Evolutionary conservation across 164 flowering plant species (phyloP).

Genomic region (Nymphaea thermarum): DNA sequence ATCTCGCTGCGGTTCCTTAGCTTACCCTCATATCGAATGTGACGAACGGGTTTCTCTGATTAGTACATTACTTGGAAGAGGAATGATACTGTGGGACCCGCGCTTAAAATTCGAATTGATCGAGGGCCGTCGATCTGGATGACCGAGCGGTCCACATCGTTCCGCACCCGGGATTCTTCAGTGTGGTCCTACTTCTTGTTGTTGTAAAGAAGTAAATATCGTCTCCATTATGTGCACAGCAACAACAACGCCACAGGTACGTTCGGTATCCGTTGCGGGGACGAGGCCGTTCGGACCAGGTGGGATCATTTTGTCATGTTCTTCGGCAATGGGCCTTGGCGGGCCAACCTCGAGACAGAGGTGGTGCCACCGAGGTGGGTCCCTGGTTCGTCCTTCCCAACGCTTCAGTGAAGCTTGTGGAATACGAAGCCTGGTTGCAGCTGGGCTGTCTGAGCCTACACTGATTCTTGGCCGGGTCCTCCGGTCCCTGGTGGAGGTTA

Average conservation of each 20-base stretch:
- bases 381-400: no score
- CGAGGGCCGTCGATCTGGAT: background rate
- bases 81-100: background rate
- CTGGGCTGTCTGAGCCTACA: no score
- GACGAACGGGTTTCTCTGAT: no score
- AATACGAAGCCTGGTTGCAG: no score
- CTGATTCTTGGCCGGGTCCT: no score
- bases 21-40: background rate
- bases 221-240: background rate
- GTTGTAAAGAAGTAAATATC: background rate
- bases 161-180: background rate
- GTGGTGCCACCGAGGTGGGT: no score
- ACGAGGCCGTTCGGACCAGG: no score
- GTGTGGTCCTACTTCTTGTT: background rate
- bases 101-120: background rate
- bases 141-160: background rate
- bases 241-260: background rate
- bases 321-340: background rate
- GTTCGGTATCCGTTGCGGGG: background rate
- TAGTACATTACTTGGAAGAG: no score
- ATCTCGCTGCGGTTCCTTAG: background rate
- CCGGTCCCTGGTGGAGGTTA: no score
- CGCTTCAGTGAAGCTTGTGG: no score
- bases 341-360: background rate
- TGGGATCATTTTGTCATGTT: background rate